phyloP scores from a whole-genome alignment of 129 eudicot genomes.

The Heracleum sosnowskyi region DNA sequence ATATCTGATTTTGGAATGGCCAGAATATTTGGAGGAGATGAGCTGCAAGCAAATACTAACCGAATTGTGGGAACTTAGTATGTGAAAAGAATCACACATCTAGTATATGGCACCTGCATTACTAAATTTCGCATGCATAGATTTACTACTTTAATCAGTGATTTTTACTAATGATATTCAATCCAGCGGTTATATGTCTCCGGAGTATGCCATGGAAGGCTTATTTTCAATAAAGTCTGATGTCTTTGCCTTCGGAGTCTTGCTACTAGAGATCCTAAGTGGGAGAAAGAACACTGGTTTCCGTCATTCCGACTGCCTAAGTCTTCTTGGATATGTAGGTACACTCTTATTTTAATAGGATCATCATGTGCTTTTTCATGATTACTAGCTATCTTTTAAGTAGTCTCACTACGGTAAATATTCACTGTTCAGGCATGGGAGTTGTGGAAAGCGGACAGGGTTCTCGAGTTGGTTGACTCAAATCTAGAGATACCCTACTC shows the following conservation, averaged over 20 bases:
- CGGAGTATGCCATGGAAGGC: constrained; percentile 20
- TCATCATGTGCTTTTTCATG: too few relatives aligned
- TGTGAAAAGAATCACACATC: neutral
- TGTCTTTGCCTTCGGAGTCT: constrained; percentile 19
- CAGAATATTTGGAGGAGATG: constrained; percentile 15
- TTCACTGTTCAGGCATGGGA: constrained; percentile 13
- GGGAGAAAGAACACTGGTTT: constrained; percentile 17
- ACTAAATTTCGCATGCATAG: neutral
- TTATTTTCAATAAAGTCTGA: constrained; percentile 12
- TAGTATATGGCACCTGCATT: neutral
- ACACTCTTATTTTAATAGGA: neutral
- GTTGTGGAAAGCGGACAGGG: constrained; percentile 12
- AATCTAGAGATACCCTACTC: neutral
- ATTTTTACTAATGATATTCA: too few relatives aligned
- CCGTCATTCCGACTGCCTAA: neutral
- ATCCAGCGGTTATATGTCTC: constrained; percentile 21
- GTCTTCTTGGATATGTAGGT: constrained; percentile 17
- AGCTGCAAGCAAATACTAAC: neutral
- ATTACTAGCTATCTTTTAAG: too few relatives aligned
- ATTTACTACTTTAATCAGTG: too few relatives aligned
- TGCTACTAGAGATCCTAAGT: constrained; percentile 20
- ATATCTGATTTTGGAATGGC: constrained; percentile 22
- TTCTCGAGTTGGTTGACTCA: constrained; percentile 3
- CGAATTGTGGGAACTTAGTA: constrained; percentile 34
- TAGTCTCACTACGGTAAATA: too few relatives aligned